Evolutionary conservation across 805 yeast species (phyloP).

Genomic region (Wickerhamiella alocasiicola): DNA sequence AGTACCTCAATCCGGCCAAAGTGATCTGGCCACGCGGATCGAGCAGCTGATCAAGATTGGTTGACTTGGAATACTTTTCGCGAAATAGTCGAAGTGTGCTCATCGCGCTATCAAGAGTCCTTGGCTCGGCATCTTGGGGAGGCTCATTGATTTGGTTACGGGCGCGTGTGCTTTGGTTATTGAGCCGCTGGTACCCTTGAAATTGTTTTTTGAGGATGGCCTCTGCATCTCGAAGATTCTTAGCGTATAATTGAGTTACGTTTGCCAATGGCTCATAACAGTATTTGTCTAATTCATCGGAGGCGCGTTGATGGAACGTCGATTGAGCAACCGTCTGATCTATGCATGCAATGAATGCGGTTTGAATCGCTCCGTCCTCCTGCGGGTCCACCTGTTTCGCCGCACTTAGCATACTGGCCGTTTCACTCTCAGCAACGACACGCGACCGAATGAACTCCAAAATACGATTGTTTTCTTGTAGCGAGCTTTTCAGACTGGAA

Average conservation of each 20-base stretch:
- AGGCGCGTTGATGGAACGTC: slow-evolving; percentile 4
- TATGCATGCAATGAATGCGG: neutral
- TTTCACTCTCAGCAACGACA: slow-evolving; percentile 52
- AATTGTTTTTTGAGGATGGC: neutral
- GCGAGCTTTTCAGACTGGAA: slow-evolving; percentile 38
- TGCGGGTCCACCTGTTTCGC: slow-evolving; percentile 13
- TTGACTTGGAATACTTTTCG: slow-evolving; percentile 7
- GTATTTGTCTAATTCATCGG: slow-evolving; percentile 3
- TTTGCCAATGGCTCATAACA: slow-evolving; percentile 2
- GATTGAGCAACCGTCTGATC: slow-evolving; percentile 6
- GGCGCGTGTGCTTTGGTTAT: slow-evolving; percentile 11
- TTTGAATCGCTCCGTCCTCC: slow-evolving; percentile 14
- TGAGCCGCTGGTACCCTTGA: slow-evolving; percentile 15
- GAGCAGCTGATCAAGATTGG: neutral
- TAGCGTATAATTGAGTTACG: neutral
- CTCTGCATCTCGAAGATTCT: slow-evolving; percentile 9
- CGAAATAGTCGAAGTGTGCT: slow-evolving; percentile 10
- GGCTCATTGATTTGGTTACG: slow-evolving; percentile 6
- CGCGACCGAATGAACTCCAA: slow-evolving; percentile 47
- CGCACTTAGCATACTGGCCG: slow-evolving; percentile 31
- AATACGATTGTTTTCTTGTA: slow-evolving; percentile 54
- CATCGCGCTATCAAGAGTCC: slow-evolving; percentile 12
- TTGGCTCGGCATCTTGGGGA: slow-evolving; percentile 1
- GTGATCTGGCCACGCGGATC: slow-evolving; percentile 8
- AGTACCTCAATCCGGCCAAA: slow-evolving; percentile 27